phyloP scores from a whole-genome alignment of 345 rosid genomes.

The Aurinia saxatilis region DNA sequence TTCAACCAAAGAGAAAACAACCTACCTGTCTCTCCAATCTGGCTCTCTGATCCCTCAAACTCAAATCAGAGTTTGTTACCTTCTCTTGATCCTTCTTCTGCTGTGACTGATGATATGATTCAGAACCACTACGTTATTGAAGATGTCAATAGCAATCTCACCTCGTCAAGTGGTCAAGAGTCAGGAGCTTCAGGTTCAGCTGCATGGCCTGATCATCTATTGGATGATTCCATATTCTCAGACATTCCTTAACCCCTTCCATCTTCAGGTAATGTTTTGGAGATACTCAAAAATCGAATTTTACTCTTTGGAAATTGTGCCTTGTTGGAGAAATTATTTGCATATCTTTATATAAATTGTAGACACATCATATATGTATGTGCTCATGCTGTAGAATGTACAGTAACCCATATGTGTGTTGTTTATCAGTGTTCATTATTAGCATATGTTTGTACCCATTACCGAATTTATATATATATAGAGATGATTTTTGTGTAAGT shows the following conservation, averaged over 20 bases:
- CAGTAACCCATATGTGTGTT: background rate
- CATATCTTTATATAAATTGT: conserved; percentile 6
- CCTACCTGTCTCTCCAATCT: conserved; percentile 19
- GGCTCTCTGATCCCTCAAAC: conserved; percentile 24
- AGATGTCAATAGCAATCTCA: conserved; percentile 24
- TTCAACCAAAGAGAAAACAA: conserved; percentile 13
- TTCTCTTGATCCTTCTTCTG: conserved; percentile 12
- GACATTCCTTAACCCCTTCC: conserved; percentile 19
- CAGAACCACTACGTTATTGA: conserved; percentile 16
- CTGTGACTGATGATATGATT: conserved; percentile 16
- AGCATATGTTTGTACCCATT: conserved; percentile 11
- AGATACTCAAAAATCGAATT: conserved; percentile 7
- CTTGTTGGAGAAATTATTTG: conserved; percentile 9
- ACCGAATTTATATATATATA: conserved; percentile 7
- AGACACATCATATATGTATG: background rate
- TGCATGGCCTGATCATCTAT: conserved; percentile 30
- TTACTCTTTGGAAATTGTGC: conserved; percentile 12
- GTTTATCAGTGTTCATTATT: conserved; percentile 7
- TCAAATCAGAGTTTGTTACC: conserved; percentile 17
- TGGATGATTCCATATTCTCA: conserved; percentile 25
- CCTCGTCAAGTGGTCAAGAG: conserved; percentile 23
- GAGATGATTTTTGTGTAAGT: conserved; percentile 6
- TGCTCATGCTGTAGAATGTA: conserved; percentile 16
- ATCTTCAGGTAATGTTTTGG: conserved; percentile 18
- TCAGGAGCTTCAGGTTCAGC: conserved; percentile 26